These are phyloP conservation scores for Barbatosphaeria neglecta DNA, from an alignment of 495 filamentous ascomycete species.

Conservation along the genomic window DNA sequence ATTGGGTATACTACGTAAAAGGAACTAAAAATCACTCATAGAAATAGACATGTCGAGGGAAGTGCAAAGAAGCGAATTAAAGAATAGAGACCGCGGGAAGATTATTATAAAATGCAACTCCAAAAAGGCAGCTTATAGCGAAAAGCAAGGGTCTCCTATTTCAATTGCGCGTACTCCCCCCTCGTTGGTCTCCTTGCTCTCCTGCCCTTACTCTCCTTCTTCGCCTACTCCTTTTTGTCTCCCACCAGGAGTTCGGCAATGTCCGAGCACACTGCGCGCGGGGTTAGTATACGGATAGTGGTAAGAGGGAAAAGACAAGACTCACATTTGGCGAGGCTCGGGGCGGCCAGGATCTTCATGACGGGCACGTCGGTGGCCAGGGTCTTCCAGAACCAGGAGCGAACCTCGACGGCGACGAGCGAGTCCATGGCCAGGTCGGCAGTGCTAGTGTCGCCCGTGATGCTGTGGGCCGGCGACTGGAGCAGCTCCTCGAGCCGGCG, in stretches of 20 bases:
- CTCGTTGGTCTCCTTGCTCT: background rate
- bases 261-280: background rate
- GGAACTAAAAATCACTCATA: too few species aligned
- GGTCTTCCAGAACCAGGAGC: conserved; percentile 33
- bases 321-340: conserved; percentile 15
- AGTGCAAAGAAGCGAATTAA: too few species aligned
- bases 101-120: too few species aligned
- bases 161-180: too few species aligned
- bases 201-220: background rate
- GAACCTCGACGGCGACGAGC: conserved; percentile 35
- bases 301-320: too few species aligned
- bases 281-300: too few species aligned
- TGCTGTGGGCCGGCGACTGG: conserved; percentile 13
- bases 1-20: too few species aligned
- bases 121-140: too few species aligned
- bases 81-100: too few species aligned
- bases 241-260: background rate
- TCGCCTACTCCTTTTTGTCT: background rate
- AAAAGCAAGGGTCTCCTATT: too few species aligned
- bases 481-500: conserved; percentile 17
- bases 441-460: conserved; percentile 15
- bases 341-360: conserved; percentile 36
- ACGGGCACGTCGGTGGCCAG: conserved; percentile 35
- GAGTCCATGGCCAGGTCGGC: conserved; percentile 33
- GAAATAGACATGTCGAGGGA: too few species aligned